Conservation (phyloP, 139 green algal genomes). For the Volvox africanus region DNA sequence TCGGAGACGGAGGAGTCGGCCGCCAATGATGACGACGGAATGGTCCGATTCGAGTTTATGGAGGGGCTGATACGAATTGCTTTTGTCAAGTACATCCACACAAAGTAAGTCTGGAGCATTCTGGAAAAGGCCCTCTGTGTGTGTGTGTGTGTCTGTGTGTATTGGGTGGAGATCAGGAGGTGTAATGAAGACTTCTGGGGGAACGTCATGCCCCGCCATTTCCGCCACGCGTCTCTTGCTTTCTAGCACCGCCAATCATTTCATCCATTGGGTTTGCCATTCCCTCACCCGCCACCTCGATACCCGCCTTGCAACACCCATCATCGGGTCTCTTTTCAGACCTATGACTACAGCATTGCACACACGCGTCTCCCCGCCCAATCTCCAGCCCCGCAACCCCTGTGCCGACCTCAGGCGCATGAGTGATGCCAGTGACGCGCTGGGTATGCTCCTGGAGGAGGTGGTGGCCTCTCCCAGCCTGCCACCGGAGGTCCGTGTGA, state of each 20-base stretch:
- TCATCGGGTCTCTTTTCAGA: too few species aligned
- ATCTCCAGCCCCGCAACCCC: not conserved
- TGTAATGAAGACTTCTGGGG: not conserved
- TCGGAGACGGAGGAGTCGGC: slow-evolving; percentile 39
- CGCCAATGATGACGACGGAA: slow-evolving; percentile 66
- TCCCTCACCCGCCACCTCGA: not conserved
- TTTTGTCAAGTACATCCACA: slow-evolving; percentile 63
- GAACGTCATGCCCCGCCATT: not conserved
- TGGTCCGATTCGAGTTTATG: slow-evolving; percentile 69
- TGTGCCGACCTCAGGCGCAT: slow-evolving; percentile 15
- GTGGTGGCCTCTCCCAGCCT: not conserved
- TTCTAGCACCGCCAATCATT: not conserved
- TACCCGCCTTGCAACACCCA: not conserved
- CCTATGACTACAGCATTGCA: too few species aligned
- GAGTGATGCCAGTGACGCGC: slow-evolving; percentile 55
- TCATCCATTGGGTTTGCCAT: not conserved
- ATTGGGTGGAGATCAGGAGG: not conserved
- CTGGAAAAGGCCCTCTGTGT: too few species aligned
- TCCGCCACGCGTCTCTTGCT: not conserved
- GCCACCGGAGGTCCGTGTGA: slow-evolving; percentile 48
- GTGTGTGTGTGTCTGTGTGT: not conserved
- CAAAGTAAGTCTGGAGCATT: slow-evolving; percentile 8
- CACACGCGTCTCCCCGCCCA: not conserved
- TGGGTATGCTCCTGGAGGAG: slow-evolving; percentile 54
- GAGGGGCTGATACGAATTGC: slow-evolving; percentile 61